Evolutionary conservation across 164 flowering plant genomes (phyloP), one percentile per base, ranked within the genome.

Genomic region (Pachysandra terminalis): DNA sequence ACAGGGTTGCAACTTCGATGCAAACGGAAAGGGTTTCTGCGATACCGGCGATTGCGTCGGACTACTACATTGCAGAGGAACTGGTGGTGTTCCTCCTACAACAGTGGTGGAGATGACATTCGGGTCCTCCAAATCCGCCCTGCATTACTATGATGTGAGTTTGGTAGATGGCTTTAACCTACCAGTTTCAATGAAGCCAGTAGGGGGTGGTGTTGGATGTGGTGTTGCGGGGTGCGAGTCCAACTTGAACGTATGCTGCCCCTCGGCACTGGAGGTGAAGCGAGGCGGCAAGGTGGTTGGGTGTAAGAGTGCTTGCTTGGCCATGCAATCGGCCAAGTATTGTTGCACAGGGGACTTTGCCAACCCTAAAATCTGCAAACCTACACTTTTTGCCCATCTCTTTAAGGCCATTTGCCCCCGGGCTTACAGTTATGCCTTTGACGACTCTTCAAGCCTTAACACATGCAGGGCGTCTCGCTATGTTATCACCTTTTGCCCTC

Each of bases 401-500:
- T 91, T 91, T 57, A 91, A 91, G 81, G 87, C 90, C 13, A 83
- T 87, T 5, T 95, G 98, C 74, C 98, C 98, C 0, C 82, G 80
- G 65, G 96, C 98, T 1, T 95, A 95, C 68, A 90, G 89, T 64
- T 95, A 82, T 61, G 97, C 98, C 8, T 95, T 76, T 69, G 96
- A 95, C 73, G 98, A 95, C 60, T 78, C 89, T 52, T 75, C 86
- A 9, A 91, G 96, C 73, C 93, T 95, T 26, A 87, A 83, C 75
- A 85, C 75, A 70, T 95, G 98, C 80, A 79, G 93, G 75, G 97
- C 98, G 23, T 74, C 96, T 0, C 71, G 96, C 0, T 95, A 91
- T 73, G 79, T 90, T 10, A 82, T 95, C 80, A 90, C 92, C 54
- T 95, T 95, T 73, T 95, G 97, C 77, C 98, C 98, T 69, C 90